Conservation (phyloP, 306 rosid species). For the Potentilla sterilis region DNA sequence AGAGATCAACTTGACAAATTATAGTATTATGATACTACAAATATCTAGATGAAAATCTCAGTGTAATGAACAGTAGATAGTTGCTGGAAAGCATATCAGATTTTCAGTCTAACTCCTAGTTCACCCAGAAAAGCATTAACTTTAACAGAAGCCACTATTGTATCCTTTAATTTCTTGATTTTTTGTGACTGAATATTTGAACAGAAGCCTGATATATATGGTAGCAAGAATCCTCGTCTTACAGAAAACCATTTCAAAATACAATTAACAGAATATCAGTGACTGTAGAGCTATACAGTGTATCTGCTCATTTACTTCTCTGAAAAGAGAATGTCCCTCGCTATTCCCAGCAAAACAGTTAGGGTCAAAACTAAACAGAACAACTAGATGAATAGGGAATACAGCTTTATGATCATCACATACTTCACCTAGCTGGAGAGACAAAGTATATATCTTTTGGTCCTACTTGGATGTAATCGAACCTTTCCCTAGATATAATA, state of each 20-base stretch:
- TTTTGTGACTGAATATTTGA: neutral
- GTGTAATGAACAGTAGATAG: no score
- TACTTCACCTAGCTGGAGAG: neutral
- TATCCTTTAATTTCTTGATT: neutral
- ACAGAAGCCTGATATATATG: neutral
- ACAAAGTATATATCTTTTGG: slow-evolving; percentile 1
- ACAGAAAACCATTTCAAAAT: neutral
- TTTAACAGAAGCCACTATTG: neutral
- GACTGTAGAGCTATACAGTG: neutral
- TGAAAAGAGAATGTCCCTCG: neutral
- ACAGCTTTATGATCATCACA: neutral
- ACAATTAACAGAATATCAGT: neutral
- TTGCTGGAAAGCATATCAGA: no score
- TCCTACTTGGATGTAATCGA: slow-evolving; percentile 1
- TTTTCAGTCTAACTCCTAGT: no score
- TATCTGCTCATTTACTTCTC: neutral
- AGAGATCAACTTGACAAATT: no score
- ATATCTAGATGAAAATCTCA: no score
- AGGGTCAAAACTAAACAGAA: neutral
- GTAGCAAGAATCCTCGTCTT: neutral
- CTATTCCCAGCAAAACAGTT: neutral
- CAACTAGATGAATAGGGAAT: neutral
- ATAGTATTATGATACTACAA: no score
- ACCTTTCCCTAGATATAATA: neutral
- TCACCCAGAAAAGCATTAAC: no score